Evolutionary conservation across 768 basidiomycete species (phyloP).

Genomic region (Lactarius pseudohatsudake): DNA sequence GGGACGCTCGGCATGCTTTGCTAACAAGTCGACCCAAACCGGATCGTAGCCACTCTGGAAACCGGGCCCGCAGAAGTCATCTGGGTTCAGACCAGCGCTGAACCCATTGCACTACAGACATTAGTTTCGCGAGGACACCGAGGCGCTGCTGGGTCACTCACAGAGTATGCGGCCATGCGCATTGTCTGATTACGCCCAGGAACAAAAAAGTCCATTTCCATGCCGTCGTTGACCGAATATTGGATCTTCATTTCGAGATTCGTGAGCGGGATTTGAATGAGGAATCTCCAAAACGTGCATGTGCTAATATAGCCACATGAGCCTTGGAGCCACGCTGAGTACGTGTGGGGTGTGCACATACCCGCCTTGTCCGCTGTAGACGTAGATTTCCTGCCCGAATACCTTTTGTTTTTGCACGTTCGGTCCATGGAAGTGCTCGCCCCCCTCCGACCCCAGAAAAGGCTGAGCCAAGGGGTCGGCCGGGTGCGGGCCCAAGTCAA

Average conservation of each 20-base stretch:
- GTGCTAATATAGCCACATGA: slow-evolving; percentile 46
- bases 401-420: slow-evolving; percentile 45
- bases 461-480: slow-evolving; percentile 63
- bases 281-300: slow-evolving; percentile 94
- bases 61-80: slow-evolving; percentile 80
- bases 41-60: slow-evolving; percentile 85
- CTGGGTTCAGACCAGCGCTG: slow-evolving; percentile 84
- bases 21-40: slow-evolving; percentile 90
- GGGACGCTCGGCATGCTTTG: slow-evolving; percentile 73
- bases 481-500: slow-evolving; percentile 69
- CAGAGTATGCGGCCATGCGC: slow-evolving; percentile 88
- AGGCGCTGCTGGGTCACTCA: slow-evolving; percentile 37
- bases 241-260: slow-evolving; percentile 69
- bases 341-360: slow-evolving; percentile 26
- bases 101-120: slow-evolving; percentile 76
- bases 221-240: slow-evolving; percentile 83
- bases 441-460: slow-evolving; percentile 21
- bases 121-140: slow-evolving; percentile 12
- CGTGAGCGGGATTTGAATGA: slow-evolving; percentile 75
- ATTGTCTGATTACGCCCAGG: slow-evolving; percentile 81
- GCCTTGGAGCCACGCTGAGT: no score
- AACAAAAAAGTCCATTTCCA: slow-evolving; percentile 76
- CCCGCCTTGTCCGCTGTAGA: slow-evolving; percentile 59
- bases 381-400: slow-evolving; percentile 69
- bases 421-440: slow-evolving; percentile 20